Conservation (phyloP, 331 rosid species). For the Ulmus americana region DNA sequence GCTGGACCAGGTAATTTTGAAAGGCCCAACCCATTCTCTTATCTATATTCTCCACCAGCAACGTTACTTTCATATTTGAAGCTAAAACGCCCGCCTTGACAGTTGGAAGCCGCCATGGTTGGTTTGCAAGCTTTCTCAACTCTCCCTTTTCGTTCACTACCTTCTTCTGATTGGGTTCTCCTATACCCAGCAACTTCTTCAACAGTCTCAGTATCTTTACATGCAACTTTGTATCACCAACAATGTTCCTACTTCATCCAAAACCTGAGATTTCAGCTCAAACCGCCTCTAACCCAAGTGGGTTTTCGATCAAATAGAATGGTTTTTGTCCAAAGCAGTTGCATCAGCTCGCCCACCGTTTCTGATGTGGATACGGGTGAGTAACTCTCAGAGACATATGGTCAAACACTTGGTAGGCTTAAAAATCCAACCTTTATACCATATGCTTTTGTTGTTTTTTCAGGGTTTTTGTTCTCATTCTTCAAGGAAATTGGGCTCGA, state of each 20-base stretch:
- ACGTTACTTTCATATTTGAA: background rate
- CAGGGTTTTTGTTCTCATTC: conserved; percentile 44
- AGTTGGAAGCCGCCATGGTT: conserved; percentile 26
- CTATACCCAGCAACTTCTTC: conserved; percentile 4
- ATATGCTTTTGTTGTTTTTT: conserved; percentile 3
- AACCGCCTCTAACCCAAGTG: conserved; percentile 7
- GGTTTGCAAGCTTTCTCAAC: conserved; percentile 22
- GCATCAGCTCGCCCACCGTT: conserved; percentile 6
- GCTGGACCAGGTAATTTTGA: background rate
- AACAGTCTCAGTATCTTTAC: conserved; percentile 8
- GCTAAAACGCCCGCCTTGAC: conserved; percentile 5
- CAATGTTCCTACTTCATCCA: conserved; percentile 7
- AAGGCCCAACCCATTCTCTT: background rate
- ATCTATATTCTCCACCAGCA: background rate
- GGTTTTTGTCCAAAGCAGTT: conserved; percentile 25
- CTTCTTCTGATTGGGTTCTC: conserved; percentile 15
- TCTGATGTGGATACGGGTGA: conserved; percentile 30
- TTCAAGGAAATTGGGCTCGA: conserved; percentile 45
- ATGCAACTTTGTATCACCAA: conserved; percentile 16
- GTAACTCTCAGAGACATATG: conserved; percentile 28
- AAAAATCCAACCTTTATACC: no score
- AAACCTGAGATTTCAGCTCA: conserved; percentile 14
- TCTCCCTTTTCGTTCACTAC: conserved; percentile 12
- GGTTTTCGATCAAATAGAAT: conserved; percentile 21
- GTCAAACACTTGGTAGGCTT: conserved; percentile 35